Evolutionary conservation across 2,329 filamentous ascomycete species (phyloP), one percentile per base, ranked within the genome.

Genomic region (Arthrocladium fulminans): DNA sequence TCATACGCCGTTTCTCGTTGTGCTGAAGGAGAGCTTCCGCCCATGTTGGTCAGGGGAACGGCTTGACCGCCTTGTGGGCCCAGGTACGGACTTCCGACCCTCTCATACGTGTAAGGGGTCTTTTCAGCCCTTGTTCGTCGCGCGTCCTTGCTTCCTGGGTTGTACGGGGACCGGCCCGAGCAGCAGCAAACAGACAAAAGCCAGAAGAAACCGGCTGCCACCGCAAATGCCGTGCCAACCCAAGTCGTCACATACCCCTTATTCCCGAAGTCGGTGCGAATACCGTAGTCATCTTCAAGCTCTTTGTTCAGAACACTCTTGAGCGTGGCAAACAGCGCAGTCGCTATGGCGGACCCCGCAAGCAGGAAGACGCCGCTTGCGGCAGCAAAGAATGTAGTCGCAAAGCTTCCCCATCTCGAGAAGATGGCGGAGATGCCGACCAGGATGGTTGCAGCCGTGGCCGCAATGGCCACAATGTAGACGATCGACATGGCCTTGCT

Each of bases 181-280:
- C 89, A 95, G 80, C 89, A 97, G 83, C 90, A 97, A 61, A 85
- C 78, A 66, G 82, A 87, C 66, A 94, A 80, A 62, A 89, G 71
- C 90, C 92, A 97, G 83, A 97, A 96, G 63, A 95, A 69, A 55
- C 79, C 80, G 6, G 84, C 83, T 35, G 67, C 86, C 27, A 92
- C 63, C 53, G 84, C 83, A 63, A 94, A 88, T 23, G 79, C 85
- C 32, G 83, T 83, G 37, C 82, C 83, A 51, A 97, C 73, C 87
- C 89, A 96, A 59, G 84, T 79, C 17, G 81, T 70, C 29, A 75
- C 75, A 47, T 92, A 80, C 70, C 85, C 90, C 51, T 73, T 71
- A 24, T 65, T 77, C 69, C 88, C 85, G 63, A 94, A 69, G 44
- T 64, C 67, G 44, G 80, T 79, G 3, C 76, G 66, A 57, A 90